Evolutionary conservation across 176 grass and related monocot genomes (phyloP).

Genomic region (Thalia dealbata): DNA sequence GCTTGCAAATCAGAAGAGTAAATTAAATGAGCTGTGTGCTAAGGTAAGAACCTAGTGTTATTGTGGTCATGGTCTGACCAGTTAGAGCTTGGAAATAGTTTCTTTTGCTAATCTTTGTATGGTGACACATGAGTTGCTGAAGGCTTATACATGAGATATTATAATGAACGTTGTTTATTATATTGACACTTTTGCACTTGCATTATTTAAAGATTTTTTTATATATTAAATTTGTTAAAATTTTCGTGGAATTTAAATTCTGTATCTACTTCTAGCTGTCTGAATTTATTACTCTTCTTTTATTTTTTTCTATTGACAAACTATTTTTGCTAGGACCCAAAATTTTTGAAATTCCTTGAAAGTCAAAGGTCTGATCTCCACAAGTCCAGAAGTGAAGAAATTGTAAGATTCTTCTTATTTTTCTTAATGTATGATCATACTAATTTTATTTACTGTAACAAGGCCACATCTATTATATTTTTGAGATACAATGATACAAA

Average conservation of each 20-base stretch:
- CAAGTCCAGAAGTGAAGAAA: slow-evolving; percentile 33
- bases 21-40: slow-evolving; percentile 50
- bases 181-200: neutral
- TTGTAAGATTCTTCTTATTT: slow-evolving; percentile 28
- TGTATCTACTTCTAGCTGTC: neutral
- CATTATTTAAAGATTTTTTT: neutral
- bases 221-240: no score
- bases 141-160: neutral
- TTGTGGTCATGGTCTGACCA: neutral
- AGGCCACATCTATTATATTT: neutral
- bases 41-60: slow-evolving; percentile 35
- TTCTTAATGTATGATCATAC: neutral
- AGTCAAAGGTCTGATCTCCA: slow-evolving; percentile 35
- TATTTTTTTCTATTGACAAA: neutral
- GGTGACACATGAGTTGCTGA: neutral
- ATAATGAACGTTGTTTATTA: neutral
- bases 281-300: neutral
- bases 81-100: neutral
- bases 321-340: slow-evolving; percentile 56
- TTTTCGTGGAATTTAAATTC: neutral
- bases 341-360: slow-evolving; percentile 59
- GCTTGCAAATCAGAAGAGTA: slow-evolving; percentile 56
- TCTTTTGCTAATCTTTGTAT: neutral
- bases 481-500: neutral
- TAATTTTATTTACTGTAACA: neutral